Base-by-base conservation (phyloP, 148 eudicot species). In the Simmondsia chinensis region DNA sequence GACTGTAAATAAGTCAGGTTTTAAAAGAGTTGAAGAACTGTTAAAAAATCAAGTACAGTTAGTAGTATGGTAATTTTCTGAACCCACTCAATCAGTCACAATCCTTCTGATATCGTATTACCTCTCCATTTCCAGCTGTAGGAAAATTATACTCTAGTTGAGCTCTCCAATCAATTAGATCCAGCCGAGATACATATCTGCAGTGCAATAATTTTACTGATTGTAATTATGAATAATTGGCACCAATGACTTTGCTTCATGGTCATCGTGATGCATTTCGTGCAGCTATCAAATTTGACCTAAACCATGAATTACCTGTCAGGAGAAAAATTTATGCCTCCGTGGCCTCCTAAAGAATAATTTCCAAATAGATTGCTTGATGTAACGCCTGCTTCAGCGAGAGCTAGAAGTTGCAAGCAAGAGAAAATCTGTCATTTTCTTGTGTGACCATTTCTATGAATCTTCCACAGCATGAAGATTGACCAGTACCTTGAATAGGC, bases 241-340 rank as follows among this genome's bases (percentile, higher is more conserved):
- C n/a, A n/a, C n/a, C n/a, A n/a, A n/a, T n/a, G n/a, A n/a, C n/a
- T n/a, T n/a, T n/a, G n/a, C n/a, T n/a, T n/a, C n/a, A n/a, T n/a
- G n/a, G n/a, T n/a, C n/a, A n/a, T n/a, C n/a, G n/a, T n/a, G n/a
- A n/a, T n/a, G n/a, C n/a, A n/a, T n/a, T n/a, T n/a, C n/a, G n/a
- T n/a, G n/a, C n/a, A n/a, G n/a, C n/a, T n/a, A n/a, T n/a, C n/a
- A n/a, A n/a, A n/a, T n/a, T n/a, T n/a, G n/a, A n/a, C n/a, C n/a
- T n/a, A n/a, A n/a, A n/a, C n/a, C n/a, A n/a, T n/a, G n/a, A n/a
- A 16, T 33, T 76, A 91, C 97, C 97, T 91, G 31, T 76, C 88
- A n/a, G 97, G 94, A 55, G 11, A 70, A 70, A 91, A 91, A 22
- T 51, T 23, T 37, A 61, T 38, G 44, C 46, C 56, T 57, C 34